Base-by-base conservation (phyloP, 345 rosid species). In the Salix purpurea region DNA sequence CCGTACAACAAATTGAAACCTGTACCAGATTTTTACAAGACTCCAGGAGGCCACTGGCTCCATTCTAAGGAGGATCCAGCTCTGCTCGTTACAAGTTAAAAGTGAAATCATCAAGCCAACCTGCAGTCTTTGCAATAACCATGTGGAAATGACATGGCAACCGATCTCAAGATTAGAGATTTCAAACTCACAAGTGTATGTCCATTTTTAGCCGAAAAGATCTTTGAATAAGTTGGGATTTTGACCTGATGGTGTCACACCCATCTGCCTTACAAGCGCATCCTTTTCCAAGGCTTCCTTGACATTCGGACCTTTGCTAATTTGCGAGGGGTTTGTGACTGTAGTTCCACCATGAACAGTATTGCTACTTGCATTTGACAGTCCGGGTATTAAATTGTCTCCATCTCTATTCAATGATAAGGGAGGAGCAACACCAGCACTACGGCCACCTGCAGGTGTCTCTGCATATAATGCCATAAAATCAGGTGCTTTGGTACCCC, bases 211-310 rank as follows among this genome's bases (percentile, higher is more conserved):
- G 84, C 94, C 92, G 1, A 94, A 87, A 81, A 94, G 82, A 88
- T 91, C 97, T 82, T 88, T 90, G 81, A 94, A 90, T 71, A 91
- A 85, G 79, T 88, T 90, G 23, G 98, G 98, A 72, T 91, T 94
- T 82, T 87, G 97, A 87, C 88, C 87, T 15, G 87, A 76, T 69
- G 98, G 97, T 68, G 78, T 91, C 65, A 94, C 97, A 54, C 98
- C 98, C 96, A 92, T 90, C 85, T 92, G 93, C 90, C 98, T 90
- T 52, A 91, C 91, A 48, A 86, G 90, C 11, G 98, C 94, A 65
- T 94, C 98, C 86, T 90, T 94, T 83, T 90, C 92, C 73, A 91
- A 80, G 23, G 94, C 77, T 64, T 89, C 88, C 84, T 87, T 90
- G 11, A 74, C 67, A 81, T 87, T 88, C 44, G 96, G 94, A 50